phyloP scores from a whole-genome alignment of 1,139 yeast genomes.

The Candida labiduridarum region DNA sequence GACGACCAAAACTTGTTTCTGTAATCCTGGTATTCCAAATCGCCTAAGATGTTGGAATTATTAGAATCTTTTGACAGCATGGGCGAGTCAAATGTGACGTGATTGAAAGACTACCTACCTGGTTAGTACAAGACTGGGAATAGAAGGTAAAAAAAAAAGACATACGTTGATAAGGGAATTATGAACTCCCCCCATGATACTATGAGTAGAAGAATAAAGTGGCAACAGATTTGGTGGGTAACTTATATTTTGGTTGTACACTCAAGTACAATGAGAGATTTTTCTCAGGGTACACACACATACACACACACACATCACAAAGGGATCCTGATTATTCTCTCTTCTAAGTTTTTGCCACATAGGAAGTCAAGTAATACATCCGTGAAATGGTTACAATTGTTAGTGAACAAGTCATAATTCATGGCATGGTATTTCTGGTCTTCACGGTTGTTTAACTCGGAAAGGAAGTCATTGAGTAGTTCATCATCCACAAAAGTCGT shows the following conservation, averaged over 20 bases:
- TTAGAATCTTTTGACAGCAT: constrained; percentile 16
- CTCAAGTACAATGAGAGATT: no score
- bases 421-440: constrained; percentile 48
- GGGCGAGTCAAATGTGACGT: constrained; percentile 14
- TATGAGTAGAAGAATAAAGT: not conserved
- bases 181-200: not conserved
- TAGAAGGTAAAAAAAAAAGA: not conserved
- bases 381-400: constrained; percentile 72
- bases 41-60: constrained; percentile 4
- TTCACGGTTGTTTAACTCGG: constrained; percentile 44
- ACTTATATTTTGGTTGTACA: not conserved
- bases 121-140: constrained; percentile 11
- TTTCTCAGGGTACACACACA: constrained; percentile 4
- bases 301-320: not conserved
- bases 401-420: constrained; percentile 60
- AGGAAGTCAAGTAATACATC: constrained; percentile 60
- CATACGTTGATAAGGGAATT: constrained; percentile 10
- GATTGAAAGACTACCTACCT: constrained; percentile 11
- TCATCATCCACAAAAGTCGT: constrained; percentile 54
- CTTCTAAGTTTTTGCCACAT: constrained; percentile 52
- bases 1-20: constrained; percentile 13
- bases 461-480: constrained; percentile 53
- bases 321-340: constrained; percentile 40
- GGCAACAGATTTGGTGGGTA: not conserved
- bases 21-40: constrained; percentile 6